Percentiles rank a stretch among this genome's conserved stretches.
These are phyloP conservation scores for Alternaria brassicicola DNA, from an alignment of 2,329 filamentous ascomycete species.

Conservation along the genomic window DNA sequence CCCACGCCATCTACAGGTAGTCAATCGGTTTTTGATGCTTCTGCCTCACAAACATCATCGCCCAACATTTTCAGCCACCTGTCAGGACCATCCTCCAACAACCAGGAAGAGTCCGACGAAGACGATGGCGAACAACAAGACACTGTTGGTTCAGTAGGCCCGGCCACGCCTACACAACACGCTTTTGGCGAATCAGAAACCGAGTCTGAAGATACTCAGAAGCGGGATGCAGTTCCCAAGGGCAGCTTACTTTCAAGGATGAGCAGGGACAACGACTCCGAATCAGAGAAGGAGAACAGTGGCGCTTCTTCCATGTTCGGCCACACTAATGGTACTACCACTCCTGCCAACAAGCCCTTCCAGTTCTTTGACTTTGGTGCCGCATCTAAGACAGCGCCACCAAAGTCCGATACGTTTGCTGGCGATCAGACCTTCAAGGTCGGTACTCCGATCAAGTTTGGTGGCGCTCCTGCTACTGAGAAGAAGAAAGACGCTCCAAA, in stretches of 20 bases:
- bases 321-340: slow-evolving; percentile 34
- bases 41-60: slow-evolving; percentile 27
- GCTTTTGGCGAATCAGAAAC: slow-evolving; percentile 32
- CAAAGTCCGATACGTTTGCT: slow-evolving; percentile 37
- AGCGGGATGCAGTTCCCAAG: slow-evolving; percentile 18
- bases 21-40: slow-evolving; percentile 42
- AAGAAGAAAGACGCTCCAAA: slow-evolving; percentile 32
- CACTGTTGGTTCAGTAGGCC: slow-evolving; percentile 18
- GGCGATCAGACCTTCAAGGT: slow-evolving; percentile 48
- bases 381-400: slow-evolving; percentile 35
- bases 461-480: slow-evolving; percentile 26
- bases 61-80: slow-evolving; percentile 45
- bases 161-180: slow-evolving; percentile 32
- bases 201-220: slow-evolving; percentile 33
- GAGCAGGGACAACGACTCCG: slow-evolving; percentile 28
- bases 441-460: slow-evolving; percentile 47
- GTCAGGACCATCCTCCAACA: slow-evolving; percentile 39
- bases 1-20: slow-evolving; percentile 41
- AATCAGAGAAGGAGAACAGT: slow-evolving; percentile 33
- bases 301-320: slow-evolving; percentile 20
- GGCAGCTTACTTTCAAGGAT: slow-evolving; percentile 40
- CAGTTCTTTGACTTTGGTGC: slow-evolving; percentile 39
- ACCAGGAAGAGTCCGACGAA: slow-evolving; percentile 41
- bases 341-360: slow-evolving; percentile 35
- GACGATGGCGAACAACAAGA: slow-evolving; percentile 24